Evolutionary conservation across 257 asterid species (phyloP), one percentile per base, ranked within the genome.

Genomic region (Cordia subcordata): DNA sequence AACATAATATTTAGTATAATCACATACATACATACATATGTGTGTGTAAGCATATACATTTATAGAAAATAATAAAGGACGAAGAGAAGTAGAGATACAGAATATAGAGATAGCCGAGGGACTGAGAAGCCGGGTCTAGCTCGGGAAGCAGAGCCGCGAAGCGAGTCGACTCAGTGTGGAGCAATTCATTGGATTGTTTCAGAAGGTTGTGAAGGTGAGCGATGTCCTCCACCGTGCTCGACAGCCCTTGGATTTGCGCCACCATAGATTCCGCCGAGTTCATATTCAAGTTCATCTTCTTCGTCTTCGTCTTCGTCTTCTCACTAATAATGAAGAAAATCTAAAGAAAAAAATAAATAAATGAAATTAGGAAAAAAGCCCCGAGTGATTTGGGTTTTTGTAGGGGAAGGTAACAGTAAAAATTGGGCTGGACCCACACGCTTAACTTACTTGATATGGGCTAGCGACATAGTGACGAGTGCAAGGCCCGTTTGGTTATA

Each of bases 71-170:
- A 60, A 19, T n/a, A 2, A 53, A 21, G 13, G 22, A 16, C 37
- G 13, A 12, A 33, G 17, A 4, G 53, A 51, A 21, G 40, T 10
- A 14, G 46, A 20, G 56, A 75, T 51, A 91, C 98, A 92, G 44
- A 39, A 92, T 57, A 60, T 79, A 81, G 40, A 92, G 96, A 69
- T 81, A 92, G 45, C 96, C 96, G 11, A 92, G 87, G 21, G 99
- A 92, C 63, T 88, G 90, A 14, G 45, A 40, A 44, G 84, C 62
- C 0, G 96, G 87, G 66, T 92, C 95, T 62, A 92, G 84, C 68
- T 86, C 78, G 60, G 60, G 27, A 77, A 92, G 94, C 16, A 87
- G 47, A 57, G 94, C 72, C 57, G 81, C 75, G 40, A 83, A 74
- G 18, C 81, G 84, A 57, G 68, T 53, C 65, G 86, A 70, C 66